These are phyloP conservation scores for Dactylellina leptospora DNA, from an alignment of 2,329 filamentous ascomycete species.

Conservation along the genomic window DNA sequence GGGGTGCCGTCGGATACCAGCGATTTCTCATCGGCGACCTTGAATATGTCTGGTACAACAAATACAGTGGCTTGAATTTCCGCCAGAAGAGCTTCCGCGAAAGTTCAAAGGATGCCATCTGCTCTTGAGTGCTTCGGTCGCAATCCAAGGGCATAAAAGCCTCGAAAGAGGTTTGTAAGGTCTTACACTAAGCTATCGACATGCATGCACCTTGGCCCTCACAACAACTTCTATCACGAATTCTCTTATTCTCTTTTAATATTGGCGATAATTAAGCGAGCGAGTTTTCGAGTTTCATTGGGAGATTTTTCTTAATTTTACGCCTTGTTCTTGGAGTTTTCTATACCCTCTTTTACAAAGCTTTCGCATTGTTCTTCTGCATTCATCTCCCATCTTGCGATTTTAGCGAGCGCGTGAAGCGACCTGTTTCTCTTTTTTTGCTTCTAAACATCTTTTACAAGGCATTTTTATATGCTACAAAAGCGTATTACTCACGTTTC, in stretches of 20 bases:
- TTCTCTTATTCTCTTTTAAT: constrained; percentile 6
- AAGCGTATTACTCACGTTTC: constrained; percentile 43
- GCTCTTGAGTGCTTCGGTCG: constrained; percentile 6
- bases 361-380: background rate
- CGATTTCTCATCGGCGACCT: constrained; percentile 53
- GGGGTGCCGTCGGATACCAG: constrained; percentile 52
- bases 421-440: constrained; percentile 10
- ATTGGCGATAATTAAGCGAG: constrained; percentile 36
- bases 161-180: too few relatives aligned
- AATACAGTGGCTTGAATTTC: constrained; percentile 47
- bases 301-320: background rate
- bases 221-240: constrained; percentile 11
- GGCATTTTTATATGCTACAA: too few relatives aligned
- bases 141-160: too few relatives aligned
- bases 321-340: constrained; percentile 8
- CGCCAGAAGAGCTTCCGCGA: constrained; percentile 49
- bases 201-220: background rate
- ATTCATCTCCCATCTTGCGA: constrained; percentile 17
- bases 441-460: constrained; percentile 1
- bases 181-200: background rate
- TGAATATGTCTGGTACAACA: constrained; percentile 52
- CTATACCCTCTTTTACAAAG: too few relatives aligned
- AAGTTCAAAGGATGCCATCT: constrained; percentile 36
- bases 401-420: constrained; percentile 48
- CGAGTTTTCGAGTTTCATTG: constrained; percentile 25